Conservation (phyloP, 768 basidiomycete species). For the Macrocybe gigantea region DNA sequence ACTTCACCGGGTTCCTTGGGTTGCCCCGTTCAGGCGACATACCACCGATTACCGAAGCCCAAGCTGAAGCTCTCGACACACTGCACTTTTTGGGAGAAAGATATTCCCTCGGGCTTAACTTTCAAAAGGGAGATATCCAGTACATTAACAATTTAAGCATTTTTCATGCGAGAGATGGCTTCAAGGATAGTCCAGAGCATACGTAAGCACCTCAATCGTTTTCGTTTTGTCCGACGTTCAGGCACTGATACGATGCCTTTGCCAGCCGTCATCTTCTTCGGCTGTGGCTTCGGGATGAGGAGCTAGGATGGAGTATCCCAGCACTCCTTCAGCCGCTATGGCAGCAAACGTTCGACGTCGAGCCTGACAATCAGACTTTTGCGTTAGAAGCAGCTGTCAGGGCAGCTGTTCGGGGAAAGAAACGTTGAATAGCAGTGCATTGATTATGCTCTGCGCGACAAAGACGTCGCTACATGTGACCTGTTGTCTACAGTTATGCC, state of each 20-base stretch:
- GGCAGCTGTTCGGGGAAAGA: slow-evolving; percentile 2
- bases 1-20: slow-evolving; percentile 30
- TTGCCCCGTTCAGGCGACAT: slow-evolving; percentile 28
- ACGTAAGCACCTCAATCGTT: slow-evolving; percentile 23
- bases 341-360: slow-evolving; percentile 14
- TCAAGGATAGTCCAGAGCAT: slow-evolving; percentile 31
- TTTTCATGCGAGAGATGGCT: slow-evolving; percentile 38
- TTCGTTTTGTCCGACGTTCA: not conserved
- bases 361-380: slow-evolving; percentile 9
- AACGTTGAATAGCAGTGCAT: too few species aligned
- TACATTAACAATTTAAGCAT: slow-evolving; percentile 42
- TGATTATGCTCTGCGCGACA: too few species aligned
- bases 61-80: slow-evolving; percentile 41
- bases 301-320: slow-evolving; percentile 40
- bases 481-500: too few species aligned
- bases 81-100: slow-evolving; percentile 39
- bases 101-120: slow-evolving; percentile 35
- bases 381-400: slow-evolving; percentile 10
- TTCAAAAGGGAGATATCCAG: slow-evolving; percentile 45
- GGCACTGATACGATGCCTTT: slow-evolving; percentile 1
- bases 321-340: slow-evolving; percentile 30
- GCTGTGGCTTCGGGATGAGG: slow-evolving; percentile 40
- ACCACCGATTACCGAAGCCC: slow-evolving; percentile 42
- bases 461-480: too few species aligned
- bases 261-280: slow-evolving; percentile 38